These are phyloP conservation scores for Annulohypoxylon moriforme DNA, from an alignment of 495 filamentous ascomycete genomes.

Conservation along the genomic window DNA sequence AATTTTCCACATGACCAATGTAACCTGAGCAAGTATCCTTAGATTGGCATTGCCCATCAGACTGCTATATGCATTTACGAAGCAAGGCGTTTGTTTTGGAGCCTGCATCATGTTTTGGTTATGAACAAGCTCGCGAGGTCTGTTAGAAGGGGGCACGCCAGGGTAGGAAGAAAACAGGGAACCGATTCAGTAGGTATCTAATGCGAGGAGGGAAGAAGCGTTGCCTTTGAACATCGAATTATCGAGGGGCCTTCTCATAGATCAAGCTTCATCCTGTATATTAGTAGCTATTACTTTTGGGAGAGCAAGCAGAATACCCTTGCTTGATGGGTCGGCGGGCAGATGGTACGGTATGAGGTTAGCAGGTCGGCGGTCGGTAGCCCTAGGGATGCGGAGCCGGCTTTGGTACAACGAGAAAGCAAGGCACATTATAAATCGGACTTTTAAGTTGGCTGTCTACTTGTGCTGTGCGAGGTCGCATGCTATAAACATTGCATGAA, in stretches of 20 bases:
- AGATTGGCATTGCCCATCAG: slow-evolving; percentile 30
- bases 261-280: slow-evolving; percentile 36
- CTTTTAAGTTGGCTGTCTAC: background rate
- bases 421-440: slow-evolving; percentile 1
- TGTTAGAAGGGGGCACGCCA: slow-evolving; percentile 13
- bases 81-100: slow-evolving; percentile 36
- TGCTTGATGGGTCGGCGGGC: slow-evolving; percentile 23
- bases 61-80: slow-evolving; percentile 40
- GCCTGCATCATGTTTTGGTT: slow-evolving; percentile 22
- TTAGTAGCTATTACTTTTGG: slow-evolving; percentile 22
- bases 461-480: background rate
- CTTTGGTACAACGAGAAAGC: slow-evolving; percentile 16
- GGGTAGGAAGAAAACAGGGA: slow-evolving; percentile 19
- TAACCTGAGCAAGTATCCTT: slow-evolving; percentile 27
- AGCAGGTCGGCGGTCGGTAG: background rate
- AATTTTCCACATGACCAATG: slow-evolving; percentile 3
- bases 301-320: slow-evolving; percentile 6
- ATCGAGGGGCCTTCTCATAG: slow-evolving; percentile 15
- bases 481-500: background rate
- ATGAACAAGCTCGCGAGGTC: slow-evolving; percentile 16
- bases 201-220: background rate
- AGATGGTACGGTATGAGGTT: slow-evolving; percentile 4
- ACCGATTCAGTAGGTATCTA: slow-evolving; percentile 1
- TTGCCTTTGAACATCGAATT: slow-evolving; percentile 12
- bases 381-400: background rate